A percentile compares a stretch with the other conserved stretches of the same genome.
Evolutionary conservation across 345 rosid species (phyloP).

Genomic region (Erysimum cheiranthoides): DNA sequence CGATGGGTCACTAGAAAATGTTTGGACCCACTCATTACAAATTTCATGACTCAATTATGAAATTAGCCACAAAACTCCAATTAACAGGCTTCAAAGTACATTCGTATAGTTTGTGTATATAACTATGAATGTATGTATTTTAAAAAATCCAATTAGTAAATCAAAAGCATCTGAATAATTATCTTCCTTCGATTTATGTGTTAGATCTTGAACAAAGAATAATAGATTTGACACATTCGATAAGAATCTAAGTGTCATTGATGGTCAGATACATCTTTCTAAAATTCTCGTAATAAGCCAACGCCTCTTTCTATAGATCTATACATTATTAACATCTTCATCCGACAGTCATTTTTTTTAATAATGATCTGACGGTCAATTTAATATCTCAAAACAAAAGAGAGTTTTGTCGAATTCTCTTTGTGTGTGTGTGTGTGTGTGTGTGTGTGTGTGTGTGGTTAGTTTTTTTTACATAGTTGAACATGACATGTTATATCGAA

Average conservation of each 20-base stretch:
- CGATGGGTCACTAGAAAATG: conserved; percentile 32
- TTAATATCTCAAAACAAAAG: conserved; percentile 1
- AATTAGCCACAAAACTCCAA: conserved; percentile 10
- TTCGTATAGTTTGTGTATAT: not conserved
- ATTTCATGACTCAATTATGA: not conserved
- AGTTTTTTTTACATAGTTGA: too few species aligned
- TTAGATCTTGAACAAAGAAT: not conserved
- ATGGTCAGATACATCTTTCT: conserved; percentile 29
- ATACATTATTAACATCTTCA: not conserved
- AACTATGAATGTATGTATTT: not conserved
- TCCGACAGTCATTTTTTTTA: too few species aligned
- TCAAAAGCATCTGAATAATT: not conserved
- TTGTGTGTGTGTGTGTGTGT: too few species aligned
- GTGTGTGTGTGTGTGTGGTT: too few species aligned
- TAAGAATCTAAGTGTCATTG: conserved; percentile 28
- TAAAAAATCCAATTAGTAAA: not conserved
- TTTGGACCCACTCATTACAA: conserved; percentile 33
- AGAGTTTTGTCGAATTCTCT: too few species aligned
- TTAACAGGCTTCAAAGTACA: not conserved
- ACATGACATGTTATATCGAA: too few species aligned
- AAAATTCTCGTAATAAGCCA: conserved; percentile 6
- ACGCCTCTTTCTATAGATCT: not conserved
- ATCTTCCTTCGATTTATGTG: not conserved
- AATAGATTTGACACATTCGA: conserved; percentile 31
- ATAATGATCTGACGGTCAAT: not conserved